Conservation (phyloP, 108 stramenopile species). For the Skeletonema grethae region DNA sequence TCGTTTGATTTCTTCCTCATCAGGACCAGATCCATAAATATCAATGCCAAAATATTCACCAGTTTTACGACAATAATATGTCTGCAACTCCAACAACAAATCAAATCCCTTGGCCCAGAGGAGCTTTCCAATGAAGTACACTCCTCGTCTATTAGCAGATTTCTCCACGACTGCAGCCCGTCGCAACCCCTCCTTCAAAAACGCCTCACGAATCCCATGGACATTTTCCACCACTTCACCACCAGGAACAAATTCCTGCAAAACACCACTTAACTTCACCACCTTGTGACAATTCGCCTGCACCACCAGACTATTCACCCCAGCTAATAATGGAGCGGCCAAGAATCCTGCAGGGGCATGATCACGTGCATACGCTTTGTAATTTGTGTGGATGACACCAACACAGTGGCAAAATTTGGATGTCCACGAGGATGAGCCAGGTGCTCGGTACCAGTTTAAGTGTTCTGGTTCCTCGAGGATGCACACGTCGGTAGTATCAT, state of each 20-base stretch:
- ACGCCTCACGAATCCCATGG: constrained; percentile 82
- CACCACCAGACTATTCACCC: constrained; percentile 47
- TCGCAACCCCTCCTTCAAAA: constrained; percentile 51
- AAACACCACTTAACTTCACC: constrained; percentile 63
- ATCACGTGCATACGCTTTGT: constrained; percentile 62
- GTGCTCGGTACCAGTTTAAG: constrained; percentile 79
- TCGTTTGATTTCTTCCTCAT: constrained; percentile 63
- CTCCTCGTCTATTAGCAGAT: constrained; percentile 11
- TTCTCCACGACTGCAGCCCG: not conserved
- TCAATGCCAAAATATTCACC: constrained; percentile 76
- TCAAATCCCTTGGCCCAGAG: constrained; percentile 82
- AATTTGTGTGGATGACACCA: constrained; percentile 90
- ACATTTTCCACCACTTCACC: constrained; percentile 79
- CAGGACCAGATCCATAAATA: constrained; percentile 71
- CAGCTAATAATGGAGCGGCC: constrained; percentile 38
- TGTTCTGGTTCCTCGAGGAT: constrained; percentile 93
- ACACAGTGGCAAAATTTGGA: constrained; percentile 80
- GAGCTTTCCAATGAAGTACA: constrained; percentile 87
- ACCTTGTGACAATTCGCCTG: constrained; percentile 82
- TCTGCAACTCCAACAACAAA: constrained; percentile 63
- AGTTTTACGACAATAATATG: constrained; percentile 40
- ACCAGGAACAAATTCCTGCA: constrained; percentile 64
- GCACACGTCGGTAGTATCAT: constrained; percentile 55
- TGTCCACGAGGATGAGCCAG: constrained; percentile 70
- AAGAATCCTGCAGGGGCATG: constrained; percentile 42